A percentile compares a stretch with the other conserved stretches of the same genome.
Evolutionary conservation across 257 asterid species (phyloP).

Genomic region (Solanum medicagineum): DNA sequence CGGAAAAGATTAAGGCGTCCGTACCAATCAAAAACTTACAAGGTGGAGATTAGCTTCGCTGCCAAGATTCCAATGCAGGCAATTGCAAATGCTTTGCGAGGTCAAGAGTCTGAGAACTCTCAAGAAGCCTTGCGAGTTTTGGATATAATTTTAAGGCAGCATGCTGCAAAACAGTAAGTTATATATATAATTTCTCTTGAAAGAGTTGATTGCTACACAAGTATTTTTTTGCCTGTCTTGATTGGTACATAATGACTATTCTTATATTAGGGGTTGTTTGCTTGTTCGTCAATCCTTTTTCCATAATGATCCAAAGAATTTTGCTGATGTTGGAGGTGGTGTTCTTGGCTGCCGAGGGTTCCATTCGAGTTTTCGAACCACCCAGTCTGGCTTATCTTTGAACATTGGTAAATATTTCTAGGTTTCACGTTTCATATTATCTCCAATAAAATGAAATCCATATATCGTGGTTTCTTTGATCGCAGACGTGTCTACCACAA

Average conservation of each 20-base stretch:
- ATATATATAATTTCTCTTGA: not conserved
- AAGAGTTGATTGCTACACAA: not conserved
- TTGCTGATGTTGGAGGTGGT: conserved; percentile 85
- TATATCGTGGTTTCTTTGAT: not conserved
- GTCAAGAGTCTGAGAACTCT: conserved; percentile 83
- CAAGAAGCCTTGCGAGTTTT: conserved; percentile 72
- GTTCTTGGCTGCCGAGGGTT: conserved; percentile 86
- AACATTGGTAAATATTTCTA: conserved; percentile 49
- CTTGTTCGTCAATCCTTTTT: conserved; percentile 82
- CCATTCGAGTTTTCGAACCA: conserved; percentile 78
- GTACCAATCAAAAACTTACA: conserved; percentile 59
- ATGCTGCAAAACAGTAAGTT: conserved; percentile 96
- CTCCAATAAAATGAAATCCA: not conserved
- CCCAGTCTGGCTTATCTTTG: conserved; percentile 77
- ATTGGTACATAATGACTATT: not conserved
- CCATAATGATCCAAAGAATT: conserved; percentile 57
- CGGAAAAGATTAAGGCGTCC: conserved; percentile 60
- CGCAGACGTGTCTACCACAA: conserved; percentile 80
- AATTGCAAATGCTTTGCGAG: conserved; percentile 73
- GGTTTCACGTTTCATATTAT: not conserved
- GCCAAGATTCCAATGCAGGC: conserved; percentile 85
- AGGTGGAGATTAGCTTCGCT: conserved; percentile 79
- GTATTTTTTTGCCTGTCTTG: not conserved
- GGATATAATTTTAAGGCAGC: conserved; percentile 88
- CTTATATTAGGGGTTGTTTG: conserved; percentile 60